A percentile compares a stretch with the other conserved stretches of the same genome.
These are phyloP conservation scores for Cryptosporidium ryanae DNA, from an alignment of 169 alveolate genomes.

Conservation along the genomic window DNA sequence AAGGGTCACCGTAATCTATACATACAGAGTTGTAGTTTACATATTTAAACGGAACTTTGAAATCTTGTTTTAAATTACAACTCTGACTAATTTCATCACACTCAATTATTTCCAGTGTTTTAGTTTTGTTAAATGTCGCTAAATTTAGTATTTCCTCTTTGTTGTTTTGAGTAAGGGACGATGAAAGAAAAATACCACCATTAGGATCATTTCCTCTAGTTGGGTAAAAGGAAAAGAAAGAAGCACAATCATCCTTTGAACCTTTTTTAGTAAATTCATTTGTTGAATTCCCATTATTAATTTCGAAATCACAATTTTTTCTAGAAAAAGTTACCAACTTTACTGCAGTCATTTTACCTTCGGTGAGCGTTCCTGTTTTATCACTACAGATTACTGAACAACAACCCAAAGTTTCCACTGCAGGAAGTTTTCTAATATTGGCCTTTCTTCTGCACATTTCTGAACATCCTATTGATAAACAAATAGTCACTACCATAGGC, in stretches of 20 bases:
- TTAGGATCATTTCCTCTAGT: slow-evolving; percentile 90
- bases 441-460: slow-evolving; percentile 94
- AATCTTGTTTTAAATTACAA: neutral
- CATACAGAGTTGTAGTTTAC: slow-evolving; percentile 61
- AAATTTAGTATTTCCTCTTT: slow-evolving; percentile 57
- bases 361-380: slow-evolving; percentile 98
- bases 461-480: slow-evolving; percentile 92
- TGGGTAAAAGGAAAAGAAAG: slow-evolving; percentile 83
- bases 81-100: neutral
- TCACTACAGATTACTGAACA: slow-evolving; percentile 96
- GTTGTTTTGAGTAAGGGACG: slow-evolving; percentile 76
- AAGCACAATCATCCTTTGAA: slow-evolving; percentile 74
- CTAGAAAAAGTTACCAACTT: slow-evolving; percentile 84
- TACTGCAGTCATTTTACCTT: slow-evolving; percentile 94
- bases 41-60: slow-evolving; percentile 2
- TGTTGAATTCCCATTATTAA: slow-evolving; percentile 77
- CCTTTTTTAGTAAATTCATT: slow-evolving; percentile 75
- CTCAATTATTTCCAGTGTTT: slow-evolving; percentile 37
- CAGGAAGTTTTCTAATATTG: slow-evolving; percentile 93
- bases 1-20: slow-evolving; percentile 59
- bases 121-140: slow-evolving; percentile 19
- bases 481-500: slow-evolving; percentile 97
- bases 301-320: slow-evolving; percentile 75
- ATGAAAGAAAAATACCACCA: slow-evolving; percentile 87
- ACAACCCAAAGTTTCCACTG: slow-evolving; percentile 98